Base-by-base conservation (phyloP, 805 yeast genomes). In the Candida coleopterorum region DNA sequence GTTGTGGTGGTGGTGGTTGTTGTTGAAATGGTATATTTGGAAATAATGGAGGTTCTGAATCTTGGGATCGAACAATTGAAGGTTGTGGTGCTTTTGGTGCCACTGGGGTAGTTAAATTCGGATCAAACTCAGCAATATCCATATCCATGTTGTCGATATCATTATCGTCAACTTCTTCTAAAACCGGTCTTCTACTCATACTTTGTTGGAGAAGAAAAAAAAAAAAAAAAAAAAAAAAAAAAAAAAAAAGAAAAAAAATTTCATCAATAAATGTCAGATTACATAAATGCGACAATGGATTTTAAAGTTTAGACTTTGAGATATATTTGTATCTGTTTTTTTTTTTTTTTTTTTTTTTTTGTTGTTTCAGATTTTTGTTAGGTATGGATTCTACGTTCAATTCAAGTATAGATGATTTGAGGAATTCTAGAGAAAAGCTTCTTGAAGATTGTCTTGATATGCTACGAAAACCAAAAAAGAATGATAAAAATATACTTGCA, bases 121-220 rank as follows among this genome's bases (percentile, higher is more conserved):
- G 88, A 59, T 88, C 97, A 45, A 87, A 83, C 64, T 90, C 94
- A 3, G 95, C 94, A 18, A 89, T 68, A 60, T 89, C 96, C 85
- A 86, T 82, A 50, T 90, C 96, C 79, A 87, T 70, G 64, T 88
- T 81, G 54, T 89, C 97, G 61, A 90, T 79, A 49, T 82, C 89
- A 45, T 85, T 94, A 52, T 78, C 84, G 55, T 82, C 88, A 40
- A 84, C 78, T 48, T 83, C 89, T 56, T 84, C 94, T 38, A 84
- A 56, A 23, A 64, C 68, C 9, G 94, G 93, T 80, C 78, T 79
- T 29, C 53, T 62, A n/a, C 22, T 30, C 18, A 3, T 18, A n/a
- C 9, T 30, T 29, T 18, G 33, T 21, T 22, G 25, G 15, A 12
- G 11, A 4, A 7, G 31, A n/a, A 24, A 24, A 24, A 24, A 24